phyloP scores from a whole-genome alignment of 805 yeast species.

The Yarrowia alimentaria region DNA sequence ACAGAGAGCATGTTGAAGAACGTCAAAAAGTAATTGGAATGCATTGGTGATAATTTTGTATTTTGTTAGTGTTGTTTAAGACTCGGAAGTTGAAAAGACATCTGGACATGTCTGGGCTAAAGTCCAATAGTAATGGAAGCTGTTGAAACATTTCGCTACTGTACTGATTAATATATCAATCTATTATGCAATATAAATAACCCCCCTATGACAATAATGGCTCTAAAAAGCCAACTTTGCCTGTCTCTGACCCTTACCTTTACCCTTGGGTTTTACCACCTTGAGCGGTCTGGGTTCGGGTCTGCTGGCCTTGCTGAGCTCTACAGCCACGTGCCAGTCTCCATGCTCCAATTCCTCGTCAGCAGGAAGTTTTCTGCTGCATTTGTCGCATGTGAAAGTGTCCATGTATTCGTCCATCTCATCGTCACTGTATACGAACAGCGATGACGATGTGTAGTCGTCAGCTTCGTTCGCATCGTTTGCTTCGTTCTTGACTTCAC shows the following conservation, averaged over 20 bases:
- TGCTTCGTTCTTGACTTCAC: neutral
- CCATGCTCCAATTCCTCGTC: conserved; percentile 38
- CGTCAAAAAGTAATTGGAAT: neutral
- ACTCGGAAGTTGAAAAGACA: too few relatives aligned
- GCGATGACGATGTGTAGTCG: conserved; percentile 9
- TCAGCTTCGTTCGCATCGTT: neutral
- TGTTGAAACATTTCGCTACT: too few relatives aligned
- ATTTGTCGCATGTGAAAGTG: conserved; percentile 36
- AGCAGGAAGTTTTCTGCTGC: conserved; percentile 32
- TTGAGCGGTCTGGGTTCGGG: conserved; percentile 17
- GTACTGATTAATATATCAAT: too few relatives aligned
- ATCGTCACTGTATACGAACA: conserved; percentile 13
- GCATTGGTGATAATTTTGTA: conserved; percentile 1
- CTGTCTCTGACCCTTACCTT: conserved; percentile 3
- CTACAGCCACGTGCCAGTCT: conserved; percentile 45
- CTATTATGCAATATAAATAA: conserved; percentile 7
- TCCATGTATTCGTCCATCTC: conserved; percentile 21
- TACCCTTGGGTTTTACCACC: conserved; percentile 20
- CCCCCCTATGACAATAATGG: neutral
- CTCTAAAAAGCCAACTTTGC: conserved; percentile 5
- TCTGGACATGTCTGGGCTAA: too few relatives aligned
- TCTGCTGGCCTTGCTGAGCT: conserved; percentile 30
- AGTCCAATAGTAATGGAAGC: too few relatives aligned
- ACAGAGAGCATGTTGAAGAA: conserved; percentile 46
- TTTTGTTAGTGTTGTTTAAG: neutral